A percentile compares a stretch with the other conserved stretches of the same genome.
Evolutionary conservation across 2,329 filamentous ascomycete genomes (phyloP).

Genomic region (Penicillium freii): DNA sequence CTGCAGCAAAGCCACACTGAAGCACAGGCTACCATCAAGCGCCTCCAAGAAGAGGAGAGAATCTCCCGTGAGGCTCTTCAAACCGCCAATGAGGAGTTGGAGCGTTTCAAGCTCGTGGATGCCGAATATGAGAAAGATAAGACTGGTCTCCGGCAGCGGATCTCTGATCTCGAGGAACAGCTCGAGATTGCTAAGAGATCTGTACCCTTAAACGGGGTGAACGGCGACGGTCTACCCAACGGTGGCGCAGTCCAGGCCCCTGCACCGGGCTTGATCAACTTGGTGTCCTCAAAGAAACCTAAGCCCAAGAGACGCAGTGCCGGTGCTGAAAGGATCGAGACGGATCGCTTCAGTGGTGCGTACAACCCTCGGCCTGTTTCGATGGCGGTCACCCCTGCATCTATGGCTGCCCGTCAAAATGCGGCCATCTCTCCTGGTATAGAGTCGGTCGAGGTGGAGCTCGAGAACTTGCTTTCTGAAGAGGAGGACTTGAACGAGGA

Average conservation of each 20-base stretch:
- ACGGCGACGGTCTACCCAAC: constrained; percentile 60
- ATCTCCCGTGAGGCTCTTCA: constrained; percentile 79
- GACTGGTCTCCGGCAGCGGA: constrained; percentile 77
- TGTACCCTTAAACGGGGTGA: constrained; percentile 64
- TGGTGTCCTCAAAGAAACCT: constrained; percentile 95
- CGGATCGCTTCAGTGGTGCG: constrained; percentile 85
- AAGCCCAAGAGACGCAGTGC: constrained; percentile 79
- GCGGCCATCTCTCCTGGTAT: constrained; percentile 75
- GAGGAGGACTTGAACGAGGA: constrained; percentile 96
- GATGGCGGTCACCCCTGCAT: constrained; percentile 69
- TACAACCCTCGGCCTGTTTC: constrained; percentile 96
- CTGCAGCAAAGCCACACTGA: constrained; percentile 87
- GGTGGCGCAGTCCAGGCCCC: constrained; percentile 57
- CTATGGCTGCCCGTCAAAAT: constrained; percentile 61
- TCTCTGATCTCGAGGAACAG: constrained; percentile 87
- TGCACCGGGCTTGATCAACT: constrained; percentile 82
- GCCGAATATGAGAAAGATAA: constrained; percentile 82
- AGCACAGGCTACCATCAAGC: constrained; percentile 83
- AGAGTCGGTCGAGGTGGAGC: constrained; percentile 91
- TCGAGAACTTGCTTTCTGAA: constrained; percentile 89
- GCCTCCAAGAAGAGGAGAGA: constrained; percentile 91
- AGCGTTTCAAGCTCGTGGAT: constrained; percentile 71
- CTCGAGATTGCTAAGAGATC: constrained; percentile 81
- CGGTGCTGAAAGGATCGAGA: constrained; percentile 77
- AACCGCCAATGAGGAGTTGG: constrained; percentile 74